Evolutionary conservation across 768 basidiomycete species (phyloP).

Genomic region (Leucocoprinus birnbaumii): DNA sequence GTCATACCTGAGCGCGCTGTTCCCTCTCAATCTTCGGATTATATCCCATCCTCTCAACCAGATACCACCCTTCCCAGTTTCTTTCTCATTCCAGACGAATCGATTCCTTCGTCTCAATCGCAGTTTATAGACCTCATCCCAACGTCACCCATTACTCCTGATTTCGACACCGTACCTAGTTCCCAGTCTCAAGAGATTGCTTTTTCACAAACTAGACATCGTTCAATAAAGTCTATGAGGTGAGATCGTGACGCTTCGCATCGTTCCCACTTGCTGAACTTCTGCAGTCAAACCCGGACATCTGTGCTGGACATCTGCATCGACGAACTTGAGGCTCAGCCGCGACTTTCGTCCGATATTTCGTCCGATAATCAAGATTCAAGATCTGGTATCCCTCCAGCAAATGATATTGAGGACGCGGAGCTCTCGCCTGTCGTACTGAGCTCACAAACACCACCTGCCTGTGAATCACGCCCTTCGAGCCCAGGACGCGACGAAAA

Average conservation of each 20-base stretch:
- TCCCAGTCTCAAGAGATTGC: conserved; percentile 41
- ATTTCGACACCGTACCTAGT: conserved; percentile 35
- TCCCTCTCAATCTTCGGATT: conserved; percentile 18
- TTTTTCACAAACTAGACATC: neutral
- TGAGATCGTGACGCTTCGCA: neutral
- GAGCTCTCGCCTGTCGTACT: neutral
- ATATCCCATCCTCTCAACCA: neutral
- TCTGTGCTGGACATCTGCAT: neutral
- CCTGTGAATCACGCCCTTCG: neutral
- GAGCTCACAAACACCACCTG: neutral
- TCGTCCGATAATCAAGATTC: neutral
- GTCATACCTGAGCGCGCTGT: neutral
- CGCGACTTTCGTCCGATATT: no score
- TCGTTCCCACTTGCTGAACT: neutral
- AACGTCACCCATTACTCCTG: neutral
- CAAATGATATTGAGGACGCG: neutral
- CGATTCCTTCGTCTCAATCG: conserved; percentile 9
- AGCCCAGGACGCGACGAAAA: neutral
- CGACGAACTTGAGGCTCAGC: neutral
- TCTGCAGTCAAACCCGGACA: neutral
- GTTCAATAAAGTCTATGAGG: neutral
- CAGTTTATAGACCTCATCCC: conserved; percentile 5
- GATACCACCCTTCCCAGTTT: neutral
- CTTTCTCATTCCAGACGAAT: neutral
- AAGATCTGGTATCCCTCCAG: neutral